These are phyloP conservation scores for Psilocybe sp. DNA, from an alignment of 768 basidiomycete genomes.

Conservation along the genomic window DNA sequence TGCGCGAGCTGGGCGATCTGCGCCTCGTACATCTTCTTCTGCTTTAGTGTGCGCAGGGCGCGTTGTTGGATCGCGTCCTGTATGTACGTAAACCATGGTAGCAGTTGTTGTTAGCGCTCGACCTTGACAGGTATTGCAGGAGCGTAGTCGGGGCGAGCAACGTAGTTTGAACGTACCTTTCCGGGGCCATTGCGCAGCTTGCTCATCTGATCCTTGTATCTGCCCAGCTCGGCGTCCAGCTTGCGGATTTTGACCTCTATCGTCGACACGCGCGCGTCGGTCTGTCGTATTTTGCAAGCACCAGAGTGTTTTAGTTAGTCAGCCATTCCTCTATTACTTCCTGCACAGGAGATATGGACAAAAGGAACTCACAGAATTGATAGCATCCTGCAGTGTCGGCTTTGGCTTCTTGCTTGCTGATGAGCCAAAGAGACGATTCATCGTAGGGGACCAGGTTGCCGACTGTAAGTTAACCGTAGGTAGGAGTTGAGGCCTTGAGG, in stretches of 20 bases:
- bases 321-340: neutral
- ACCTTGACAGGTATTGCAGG: too few species aligned
- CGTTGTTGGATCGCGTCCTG: constrained; percentile 92
- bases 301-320: neutral
- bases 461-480: too few species aligned
- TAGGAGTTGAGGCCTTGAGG: too few species aligned
- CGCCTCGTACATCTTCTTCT: constrained; percentile 93
- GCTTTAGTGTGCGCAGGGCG: constrained; percentile 89
- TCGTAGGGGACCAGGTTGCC: constrained; percentile 25
- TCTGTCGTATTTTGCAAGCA: constrained; percentile 45
- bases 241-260: constrained; percentile 98
- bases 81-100: too few species aligned
- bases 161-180: constrained; percentile 79
- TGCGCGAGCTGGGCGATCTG: constrained; percentile 90
- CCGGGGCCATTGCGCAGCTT: constrained; percentile 93
- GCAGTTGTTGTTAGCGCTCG: too few species aligned
- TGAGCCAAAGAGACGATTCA: constrained; percentile 86
- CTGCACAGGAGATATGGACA: neutral
- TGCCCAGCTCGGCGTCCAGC: constrained; percentile 85
- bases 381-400: constrained; percentile 88
- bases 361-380: constrained; percentile 61
- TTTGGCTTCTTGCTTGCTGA: constrained; percentile 81
- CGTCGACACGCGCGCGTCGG: constrained; percentile 79
- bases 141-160: too few species aligned
- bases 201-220: constrained; percentile 95